Conservation (phyloP, 805 yeast genomes). For the Zygoascus tannicola region DNA sequence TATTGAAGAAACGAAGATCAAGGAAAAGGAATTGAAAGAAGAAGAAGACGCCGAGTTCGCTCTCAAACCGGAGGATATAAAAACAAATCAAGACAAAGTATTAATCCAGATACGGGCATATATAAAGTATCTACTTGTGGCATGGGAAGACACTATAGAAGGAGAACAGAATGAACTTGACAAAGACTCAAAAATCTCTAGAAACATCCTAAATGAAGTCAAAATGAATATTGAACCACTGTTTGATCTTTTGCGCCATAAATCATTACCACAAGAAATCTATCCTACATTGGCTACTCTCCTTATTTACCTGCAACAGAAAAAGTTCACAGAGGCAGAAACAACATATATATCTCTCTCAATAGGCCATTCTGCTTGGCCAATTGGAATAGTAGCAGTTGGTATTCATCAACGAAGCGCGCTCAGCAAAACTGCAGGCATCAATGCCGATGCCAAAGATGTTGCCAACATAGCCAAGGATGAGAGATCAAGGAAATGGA, state of each 20-base stretch:
- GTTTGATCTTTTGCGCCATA: conserved; percentile 44
- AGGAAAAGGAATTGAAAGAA: conserved; percentile 23
- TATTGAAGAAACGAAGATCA: conserved; percentile 11
- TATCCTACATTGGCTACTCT: conserved; percentile 52
- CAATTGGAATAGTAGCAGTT: conserved; percentile 71
- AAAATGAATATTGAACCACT: conserved; percentile 42
- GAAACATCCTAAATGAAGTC: conserved; percentile 36
- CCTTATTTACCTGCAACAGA: conserved; percentile 47
- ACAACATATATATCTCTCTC: conserved; percentile 67
- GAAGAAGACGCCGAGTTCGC: conserved; percentile 20
- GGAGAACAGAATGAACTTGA: neutral
- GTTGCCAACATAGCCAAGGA: conserved; percentile 70
- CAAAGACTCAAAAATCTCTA: conserved; percentile 16
- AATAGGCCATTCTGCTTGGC: conserved; percentile 89
- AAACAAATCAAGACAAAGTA: conserved; percentile 28
- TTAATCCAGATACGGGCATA: conserved; percentile 39
- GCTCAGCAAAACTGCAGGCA: conserved; percentile 45
- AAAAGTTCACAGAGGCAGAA: conserved; percentile 43
- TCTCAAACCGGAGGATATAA: conserved; percentile 1
- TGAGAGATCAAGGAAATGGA: conserved; percentile 68
- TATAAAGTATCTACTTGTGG: conserved; percentile 34
- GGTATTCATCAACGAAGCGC: conserved; percentile 73
- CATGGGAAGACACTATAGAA: conserved; percentile 30
- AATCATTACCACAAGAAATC: conserved; percentile 32
- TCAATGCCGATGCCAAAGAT: conserved; percentile 24